Conservation (phyloP, 352 stramenopile species). For the Globisporangium alternatum region DNA sequence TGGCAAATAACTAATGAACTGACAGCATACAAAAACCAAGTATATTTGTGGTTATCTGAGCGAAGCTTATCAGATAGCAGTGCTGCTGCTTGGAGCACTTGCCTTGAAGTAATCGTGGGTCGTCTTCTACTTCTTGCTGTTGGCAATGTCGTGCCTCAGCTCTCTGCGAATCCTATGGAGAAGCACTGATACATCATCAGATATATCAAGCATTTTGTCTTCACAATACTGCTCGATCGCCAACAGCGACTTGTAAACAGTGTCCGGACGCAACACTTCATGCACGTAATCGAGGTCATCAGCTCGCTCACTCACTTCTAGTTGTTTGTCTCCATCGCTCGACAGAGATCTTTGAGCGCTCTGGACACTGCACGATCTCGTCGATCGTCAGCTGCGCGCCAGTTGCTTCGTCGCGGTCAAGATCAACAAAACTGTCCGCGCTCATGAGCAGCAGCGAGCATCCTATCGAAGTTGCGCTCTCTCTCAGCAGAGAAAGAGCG, state of each 20-base stretch:
- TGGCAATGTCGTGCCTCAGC: not conserved
- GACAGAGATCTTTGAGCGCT: not conserved
- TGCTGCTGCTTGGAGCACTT: not conserved
- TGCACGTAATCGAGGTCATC: not conserved
- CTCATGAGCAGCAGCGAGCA: not conserved
- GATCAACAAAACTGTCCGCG: not conserved
- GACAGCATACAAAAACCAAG: not conserved
- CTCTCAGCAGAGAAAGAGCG: not conserved
- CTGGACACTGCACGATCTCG: not conserved
- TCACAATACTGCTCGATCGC: constrained; percentile 1
- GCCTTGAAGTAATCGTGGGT: not conserved
- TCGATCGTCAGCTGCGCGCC: not conserved
- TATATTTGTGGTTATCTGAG: not conserved
- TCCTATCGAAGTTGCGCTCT: not conserved
- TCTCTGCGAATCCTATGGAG: not conserved
- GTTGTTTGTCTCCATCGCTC: not conserved
- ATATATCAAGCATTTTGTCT: not conserved
- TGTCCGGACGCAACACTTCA: not conserved
- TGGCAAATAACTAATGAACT: not conserved
- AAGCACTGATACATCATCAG: not conserved
- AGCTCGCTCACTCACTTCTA: not conserved
- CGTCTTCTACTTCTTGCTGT: not conserved
- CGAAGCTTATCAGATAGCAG: not conserved
- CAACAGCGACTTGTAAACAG: not conserved
- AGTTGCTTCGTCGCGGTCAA: not conserved